A percentile compares a stretch with the other conserved stretches of the same genome.
phyloP scores from a whole-genome alignment of 345 rosid species.

The Physaria fendleri region DNA sequence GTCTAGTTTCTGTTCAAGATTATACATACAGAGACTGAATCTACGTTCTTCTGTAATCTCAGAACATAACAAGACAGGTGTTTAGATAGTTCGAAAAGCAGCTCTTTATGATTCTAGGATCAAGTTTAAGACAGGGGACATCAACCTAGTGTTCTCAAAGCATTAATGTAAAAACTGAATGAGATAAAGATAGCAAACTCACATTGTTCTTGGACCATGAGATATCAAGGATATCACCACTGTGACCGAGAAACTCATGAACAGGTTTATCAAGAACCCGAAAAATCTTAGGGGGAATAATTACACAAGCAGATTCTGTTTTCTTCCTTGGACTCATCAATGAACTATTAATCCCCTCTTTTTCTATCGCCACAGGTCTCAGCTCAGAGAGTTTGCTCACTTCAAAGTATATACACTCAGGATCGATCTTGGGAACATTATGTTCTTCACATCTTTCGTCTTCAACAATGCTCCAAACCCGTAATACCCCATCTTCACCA shows the following conservation, averaged over 20 bases:
- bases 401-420: constrained; percentile 67
- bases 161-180: constrained; percentile 4
- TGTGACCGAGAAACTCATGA: constrained; percentile 65
- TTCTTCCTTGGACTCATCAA: constrained; percentile 51
- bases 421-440: constrained; percentile 66
- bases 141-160: constrained; percentile 14
- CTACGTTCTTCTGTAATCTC: constrained; percentile 28
- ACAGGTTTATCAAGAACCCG: constrained; percentile 65
- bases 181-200: too few relatives aligned
- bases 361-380: constrained; percentile 52
- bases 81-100: background rate
- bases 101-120: background rate
- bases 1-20: constrained; percentile 40
- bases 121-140: background rate
- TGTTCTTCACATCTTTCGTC: constrained; percentile 53
- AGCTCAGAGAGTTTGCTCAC: constrained; percentile 63
- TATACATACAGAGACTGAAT: constrained; percentile 35
- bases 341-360: constrained; percentile 40
- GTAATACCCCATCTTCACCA: constrained; percentile 57
- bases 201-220: constrained; percentile 81
- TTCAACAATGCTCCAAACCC: constrained; percentile 67
- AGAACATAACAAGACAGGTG: constrained; percentile 9
- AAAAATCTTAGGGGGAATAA: constrained; percentile 74
- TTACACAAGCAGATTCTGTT: constrained; percentile 74
- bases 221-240: constrained; percentile 59